Evolutionary conservation across 768 basidiomycete species (phyloP), one percentile per base, ranked within the genome.

Genomic region (Boletus eberwhitei): DNA sequence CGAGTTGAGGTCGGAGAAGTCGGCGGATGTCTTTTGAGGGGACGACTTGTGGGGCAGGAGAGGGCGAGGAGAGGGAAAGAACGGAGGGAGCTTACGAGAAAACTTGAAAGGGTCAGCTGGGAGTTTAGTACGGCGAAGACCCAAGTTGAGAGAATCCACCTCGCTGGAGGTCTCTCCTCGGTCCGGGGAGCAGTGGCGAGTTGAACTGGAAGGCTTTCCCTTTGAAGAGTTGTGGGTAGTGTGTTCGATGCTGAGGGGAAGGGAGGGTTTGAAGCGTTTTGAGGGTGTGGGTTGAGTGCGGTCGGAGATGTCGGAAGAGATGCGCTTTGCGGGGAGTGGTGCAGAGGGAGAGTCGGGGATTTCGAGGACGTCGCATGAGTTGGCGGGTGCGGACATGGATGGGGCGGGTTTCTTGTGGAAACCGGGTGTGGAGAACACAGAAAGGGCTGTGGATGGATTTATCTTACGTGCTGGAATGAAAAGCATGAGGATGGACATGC

Each of bases 401-500:
- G 41, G 31, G 12, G 37, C 17, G 8, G 42, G 43, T 22, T 48
- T 62, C 39, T 73, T 75, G 43, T 61, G 60, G 55, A 78, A 79
- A 5, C 76, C 76, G 5, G 81, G 73, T 0, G 81, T 80, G 1
- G 77, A 74, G 57, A 80, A 78, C 1, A 77, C 70, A 0, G 77
- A 71, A 3, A 79, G 62, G 29, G 36, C 13, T 38, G 48, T 4
- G 48, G 36, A 36, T 19, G 35, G 32, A n/a, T 12, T n/a, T 8
- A 56, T 38, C 52, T 65, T 70, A 19, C 61, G 70, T n/a, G 42
- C 70, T 75, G 35, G 13, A 32, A 48, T 11, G 39, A 21, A 37
- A 24, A 1, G 32, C 50, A 53, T 59, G 59, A 61, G 58, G 59
- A 45, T 2, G 21, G 22, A 2, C 7, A 17, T 19, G 46, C 26